A percentile compares a stretch with the other conserved stretches of the same genome.
These are phyloP conservation scores for Wickerhamiella australiensis DNA, from an alignment of 805 yeast genomes.

Conservation along the genomic window DNA sequence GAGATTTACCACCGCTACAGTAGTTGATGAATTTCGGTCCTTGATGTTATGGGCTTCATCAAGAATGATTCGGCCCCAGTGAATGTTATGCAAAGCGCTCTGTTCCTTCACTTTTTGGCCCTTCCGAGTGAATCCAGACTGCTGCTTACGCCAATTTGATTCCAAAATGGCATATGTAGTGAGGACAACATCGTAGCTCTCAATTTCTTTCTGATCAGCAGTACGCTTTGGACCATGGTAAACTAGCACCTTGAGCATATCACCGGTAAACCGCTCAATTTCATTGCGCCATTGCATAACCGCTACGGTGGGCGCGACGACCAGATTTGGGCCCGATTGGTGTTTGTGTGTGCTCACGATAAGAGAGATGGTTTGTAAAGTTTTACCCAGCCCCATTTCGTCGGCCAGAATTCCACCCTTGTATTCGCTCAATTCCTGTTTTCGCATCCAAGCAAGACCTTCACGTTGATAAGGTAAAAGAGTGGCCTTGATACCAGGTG, in stretches of 20 bases:
- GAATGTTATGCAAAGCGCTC: constrained; percentile 59
- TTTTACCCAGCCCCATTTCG: constrained; percentile 99
- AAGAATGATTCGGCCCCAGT: constrained; percentile 72
- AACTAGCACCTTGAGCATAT: constrained; percentile 51
- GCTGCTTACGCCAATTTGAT: constrained; percentile 70
- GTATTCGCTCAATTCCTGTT: constrained; percentile 64
- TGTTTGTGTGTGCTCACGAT: constrained; percentile 51
- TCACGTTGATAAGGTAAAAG: constrained; percentile 86
- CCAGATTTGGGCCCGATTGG: constrained; percentile 61
- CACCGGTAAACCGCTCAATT: constrained; percentile 72
- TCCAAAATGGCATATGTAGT: constrained; percentile 92
- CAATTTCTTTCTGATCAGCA: constrained; percentile 42
- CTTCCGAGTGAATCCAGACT: constrained; percentile 69
- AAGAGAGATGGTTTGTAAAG: constrained; percentile 88
- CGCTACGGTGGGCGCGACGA: constrained; percentile 97
- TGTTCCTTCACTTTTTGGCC: constrained; percentile 58
- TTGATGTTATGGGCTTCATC: constrained; percentile 98
- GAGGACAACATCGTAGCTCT: constrained; percentile 59
- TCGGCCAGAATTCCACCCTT: constrained; percentile 92
- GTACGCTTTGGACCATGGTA: constrained; percentile 82
- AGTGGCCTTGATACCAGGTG: constrained; percentile 58
- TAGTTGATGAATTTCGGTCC: constrained; percentile 86
- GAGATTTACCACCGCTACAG: constrained; percentile 75
- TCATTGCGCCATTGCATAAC: constrained; percentile 96
- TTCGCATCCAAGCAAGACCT: constrained; percentile 78